Base-by-base conservation (phyloP, 2,329 filamentous ascomycete species). In the Claviceps sp. region DNA sequence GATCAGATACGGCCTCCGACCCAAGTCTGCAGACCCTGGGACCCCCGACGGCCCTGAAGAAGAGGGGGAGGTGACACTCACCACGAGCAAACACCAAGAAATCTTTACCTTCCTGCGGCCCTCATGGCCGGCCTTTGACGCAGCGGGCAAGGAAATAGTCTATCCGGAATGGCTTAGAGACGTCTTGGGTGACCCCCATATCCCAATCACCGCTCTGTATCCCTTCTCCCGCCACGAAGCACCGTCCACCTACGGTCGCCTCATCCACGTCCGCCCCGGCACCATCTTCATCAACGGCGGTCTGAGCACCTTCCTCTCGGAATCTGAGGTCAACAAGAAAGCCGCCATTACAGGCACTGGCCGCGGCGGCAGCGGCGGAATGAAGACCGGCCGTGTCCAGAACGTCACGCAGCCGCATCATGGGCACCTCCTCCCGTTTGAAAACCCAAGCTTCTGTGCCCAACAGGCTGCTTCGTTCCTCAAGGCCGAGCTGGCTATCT, bases 351-450 rank as follows among this genome's bases (percentile, higher is more conserved):
- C 84, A 0, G 86, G 86, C 1, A 66, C 68, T 0, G 85, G 80
- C 0, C 67, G 77, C 0, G 83, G 85, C 6, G 86, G 87, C 1
- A 85, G 80, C 57, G 79, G 88, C 17, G 78, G 85, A 47, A 71
- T 64, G 4, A 66, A 68, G n/a, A 76, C 76, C 13, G 87, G 85
- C 0, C 73, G 80, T 45, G 89, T 95, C 2, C 74, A 72, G 52
- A 75, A 82, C 56, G 75, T 86, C 5, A 71, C 80, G 16, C 67
- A 93, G 7, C 68, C 83, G 29, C 76, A 76, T 0, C 73, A 76
- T 5, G 88, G 90, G 0, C 91, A 97, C 66, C 66, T 96, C 43
- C 79, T 96, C 29, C 85, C 90, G 0, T 86, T 95, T 79, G 89
- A 95, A 66, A 77, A 78, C 40, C 85, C 86, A 0, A 70, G 61